Conservation (phyloP, 164 flowering plant species). For the Euptelea pleiosperma region DNA sequence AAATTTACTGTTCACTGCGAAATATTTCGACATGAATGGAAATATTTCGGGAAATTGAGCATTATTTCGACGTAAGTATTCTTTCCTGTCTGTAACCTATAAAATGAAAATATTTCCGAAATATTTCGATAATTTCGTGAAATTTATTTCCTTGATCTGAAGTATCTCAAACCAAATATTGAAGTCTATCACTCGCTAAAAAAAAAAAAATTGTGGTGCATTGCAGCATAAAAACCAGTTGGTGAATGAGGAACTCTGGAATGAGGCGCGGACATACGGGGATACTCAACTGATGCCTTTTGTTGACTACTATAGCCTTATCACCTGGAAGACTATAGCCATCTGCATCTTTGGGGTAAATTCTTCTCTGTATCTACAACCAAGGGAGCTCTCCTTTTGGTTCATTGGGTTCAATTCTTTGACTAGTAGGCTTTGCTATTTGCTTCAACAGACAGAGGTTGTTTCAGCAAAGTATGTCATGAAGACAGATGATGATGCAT, state of each 20-base stretch:
- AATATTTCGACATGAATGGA: too few species aligned
- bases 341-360: conserved; percentile 96
- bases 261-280: conserved; percentile 82
- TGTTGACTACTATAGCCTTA: conserved; percentile 91
- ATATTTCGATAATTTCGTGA: too few species aligned
- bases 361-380: conserved; percentile 16
- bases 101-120: too few species aligned
- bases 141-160: too few species aligned
- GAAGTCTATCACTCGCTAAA: too few species aligned
- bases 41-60: too few species aligned
- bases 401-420: conserved; percentile 16
- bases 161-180: background rate
- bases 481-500: conserved; percentile 99
- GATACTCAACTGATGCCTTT: conserved; percentile 97
- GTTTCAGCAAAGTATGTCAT: conserved; percentile 83
- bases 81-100: too few species aligned
- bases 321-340: conserved; percentile 95
- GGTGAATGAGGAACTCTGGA: conserved; percentile 97
- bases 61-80: too few species aligned
- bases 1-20: too few species aligned
- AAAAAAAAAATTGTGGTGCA: too few species aligned
- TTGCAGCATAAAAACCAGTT: conserved; percentile 87
- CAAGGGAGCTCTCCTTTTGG: conserved; percentile 11
- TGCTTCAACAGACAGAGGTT: conserved; percentile 65
- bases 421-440: background rate